These are phyloP conservation scores for Caryocar brasiliense DNA, from an alignment of 441 rosid genomes.

Conservation along the genomic window DNA sequence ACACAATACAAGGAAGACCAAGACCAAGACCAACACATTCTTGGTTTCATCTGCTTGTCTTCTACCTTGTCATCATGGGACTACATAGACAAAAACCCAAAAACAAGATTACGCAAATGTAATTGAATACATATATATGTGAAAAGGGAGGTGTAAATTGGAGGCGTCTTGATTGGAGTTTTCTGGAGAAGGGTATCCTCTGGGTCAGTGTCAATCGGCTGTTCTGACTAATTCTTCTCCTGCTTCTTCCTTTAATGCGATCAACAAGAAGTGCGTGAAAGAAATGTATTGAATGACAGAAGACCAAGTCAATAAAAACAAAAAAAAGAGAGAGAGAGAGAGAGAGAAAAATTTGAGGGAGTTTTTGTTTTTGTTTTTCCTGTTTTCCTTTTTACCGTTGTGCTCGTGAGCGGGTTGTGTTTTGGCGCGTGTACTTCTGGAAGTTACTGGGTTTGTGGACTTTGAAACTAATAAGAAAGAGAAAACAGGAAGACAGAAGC, in stretches of 20 bases:
- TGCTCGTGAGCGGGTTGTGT: no score
- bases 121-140: not conserved
- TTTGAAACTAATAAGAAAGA: no score
- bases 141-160: not conserved
- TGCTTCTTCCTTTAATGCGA: not conserved
- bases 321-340: not conserved
- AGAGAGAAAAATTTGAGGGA: no score
- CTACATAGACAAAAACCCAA: no score
- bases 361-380: no score
- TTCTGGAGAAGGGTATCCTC: conserved; percentile 15
- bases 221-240: not conserved
- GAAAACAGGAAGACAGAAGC: no score
- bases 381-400: no score
- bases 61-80: not conserved
- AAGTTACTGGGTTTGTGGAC: no score
- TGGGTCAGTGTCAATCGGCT: conserved; percentile 18
- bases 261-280: no score
- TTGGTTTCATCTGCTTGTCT: conserved; percentile 2
- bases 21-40: not conserved
- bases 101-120: no score
- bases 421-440: no score
- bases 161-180: conserved; percentile 12
- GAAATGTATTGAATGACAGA: not conserved
- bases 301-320: conserved; percentile 11
- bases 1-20: not conserved